Evolutionary conservation across 768 basidiomycete species (phyloP), one percentile per base, ranked within the genome.

Genomic region (Pleurotus salmoneostramineus): DNA sequence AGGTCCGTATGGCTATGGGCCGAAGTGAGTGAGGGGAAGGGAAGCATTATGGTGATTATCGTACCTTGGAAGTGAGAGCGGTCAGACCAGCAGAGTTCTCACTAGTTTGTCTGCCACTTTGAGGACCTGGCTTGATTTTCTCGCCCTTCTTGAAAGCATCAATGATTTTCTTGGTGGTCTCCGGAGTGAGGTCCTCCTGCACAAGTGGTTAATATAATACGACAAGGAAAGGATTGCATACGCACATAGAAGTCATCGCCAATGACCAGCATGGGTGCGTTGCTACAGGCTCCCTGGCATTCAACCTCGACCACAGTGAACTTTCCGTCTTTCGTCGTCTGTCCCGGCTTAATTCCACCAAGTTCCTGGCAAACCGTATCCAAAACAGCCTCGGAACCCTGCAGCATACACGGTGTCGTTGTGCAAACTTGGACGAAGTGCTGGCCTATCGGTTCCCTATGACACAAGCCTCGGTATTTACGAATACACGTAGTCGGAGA

Each of bases 351-450:
- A 64, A 95, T 82, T 12, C 86, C 87, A 49, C 90, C 89, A 17
- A 98, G 83, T 66, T 97, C 91, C 52, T 78, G 71, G 68, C 90
- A 87, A 48, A 91, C 89, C 32, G 95, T 86, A 62, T 95, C 77
- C 45, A 97, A 81, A 63, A 98, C 95, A 35, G 91, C 88, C 60
- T 89, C 93, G 15, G 94, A 95, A 49, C 95, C 96, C 60, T 84
- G 81, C 36, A 99, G 81, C 89, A 96, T 95, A 77, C 97, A 99
- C 14, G 97, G 97, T 6, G 97, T 98, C 36, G 97, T 98, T 33
- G 97, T 98, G 80, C 97, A 99, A 58, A 98, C 91, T 75, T 98
- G 96, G 35, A 99, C 88, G 67, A 98, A 98, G 71, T 98, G 81
- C 64, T 90, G 76, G 31, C 93, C 95, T 56, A 98, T 93, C 4